These are phyloP conservation scores for Melastoma candidum DNA, from an alignment of 441 rosid species.

Conservation along the genomic window DNA sequence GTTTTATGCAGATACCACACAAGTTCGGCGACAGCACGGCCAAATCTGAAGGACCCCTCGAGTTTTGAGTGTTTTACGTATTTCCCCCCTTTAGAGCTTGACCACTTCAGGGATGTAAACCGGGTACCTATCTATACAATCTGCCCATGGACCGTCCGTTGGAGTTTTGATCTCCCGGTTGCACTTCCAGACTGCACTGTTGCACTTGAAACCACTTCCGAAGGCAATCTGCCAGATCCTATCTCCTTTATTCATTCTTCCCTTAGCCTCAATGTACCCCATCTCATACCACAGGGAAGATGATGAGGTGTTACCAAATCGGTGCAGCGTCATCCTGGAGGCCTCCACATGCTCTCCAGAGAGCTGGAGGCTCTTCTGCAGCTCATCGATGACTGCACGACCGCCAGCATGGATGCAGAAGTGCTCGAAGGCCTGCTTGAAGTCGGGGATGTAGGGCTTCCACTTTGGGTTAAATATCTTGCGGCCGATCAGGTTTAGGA, in stretches of 20 bases:
- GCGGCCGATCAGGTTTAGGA: background rate
- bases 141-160: slow-evolving; percentile 7
- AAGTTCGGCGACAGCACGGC: no score
- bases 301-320: slow-evolving; percentile 6
- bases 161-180: slow-evolving; percentile 1
- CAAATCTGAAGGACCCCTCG: no score
- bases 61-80: no score
- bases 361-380: slow-evolving; percentile 6
- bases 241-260: slow-evolving; percentile 3
- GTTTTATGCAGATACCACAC: no score
- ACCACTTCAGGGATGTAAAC: slow-evolving; percentile 1
- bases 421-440: slow-evolving; percentile 9
- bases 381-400: slow-evolving; percentile 5
- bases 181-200: slow-evolving; percentile 11
- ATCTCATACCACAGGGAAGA: slow-evolving; percentile 8
- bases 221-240: no score
- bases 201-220: slow-evolving; percentile 6
- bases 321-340: slow-evolving; percentile 10
- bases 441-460: background rate
- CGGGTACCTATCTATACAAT: slow-evolving; percentile 7
- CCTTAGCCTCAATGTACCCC: slow-evolving; percentile 7
- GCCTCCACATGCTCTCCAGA: slow-evolving; percentile 6
- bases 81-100: no score
- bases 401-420: background rate
- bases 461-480: slow-evolving; percentile 5